phyloP scores from a whole-genome alignment of 2,329 filamentous ascomycete species.

The Alternaria rosae region DNA sequence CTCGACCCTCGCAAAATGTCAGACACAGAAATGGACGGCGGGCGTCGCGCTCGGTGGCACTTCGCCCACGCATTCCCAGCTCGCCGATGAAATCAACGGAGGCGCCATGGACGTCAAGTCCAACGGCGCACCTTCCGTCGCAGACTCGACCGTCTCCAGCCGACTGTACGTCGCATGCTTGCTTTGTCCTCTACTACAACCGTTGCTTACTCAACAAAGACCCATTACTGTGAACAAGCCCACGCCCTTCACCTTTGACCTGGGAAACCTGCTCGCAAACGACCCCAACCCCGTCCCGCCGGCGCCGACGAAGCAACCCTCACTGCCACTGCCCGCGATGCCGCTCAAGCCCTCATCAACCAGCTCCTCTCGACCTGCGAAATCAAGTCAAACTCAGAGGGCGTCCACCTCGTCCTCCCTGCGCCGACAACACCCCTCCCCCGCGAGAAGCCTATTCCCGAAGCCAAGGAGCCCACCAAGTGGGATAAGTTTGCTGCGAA shows the following conservation, averaged over 20 bases:
- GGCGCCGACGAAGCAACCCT: slow-evolving; percentile 71
- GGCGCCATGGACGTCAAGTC: slow-evolving; percentile 46
- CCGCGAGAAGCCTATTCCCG: slow-evolving; percentile 89
- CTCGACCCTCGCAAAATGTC: slow-evolving; percentile 24
- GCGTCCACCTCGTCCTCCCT: slow-evolving; percentile 83
- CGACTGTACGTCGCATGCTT: slow-evolving; percentile 37
- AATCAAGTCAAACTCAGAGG: slow-evolving; percentile 70
- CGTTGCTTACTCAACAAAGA: slow-evolving; percentile 20
- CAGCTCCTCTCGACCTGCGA: slow-evolving; percentile 90
- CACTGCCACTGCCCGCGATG: slow-evolving; percentile 79
- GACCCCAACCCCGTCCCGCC: slow-evolving; percentile 83
- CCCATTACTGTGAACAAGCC: slow-evolving; percentile 67
- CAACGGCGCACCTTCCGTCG: slow-evolving; percentile 38
- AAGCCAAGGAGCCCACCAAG: slow-evolving; percentile 82
- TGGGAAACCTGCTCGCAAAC: slow-evolving; percentile 83
- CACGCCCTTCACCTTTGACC: slow-evolving; percentile 90
- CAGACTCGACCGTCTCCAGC: slow-evolving; percentile 43
- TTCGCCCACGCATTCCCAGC: slow-evolving; percentile 35
- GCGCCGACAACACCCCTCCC: slow-evolving; percentile 74
- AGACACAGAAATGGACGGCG: slow-evolving; percentile 44
- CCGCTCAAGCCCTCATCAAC: slow-evolving; percentile 90
- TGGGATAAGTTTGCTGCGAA: slow-evolving; percentile 97
- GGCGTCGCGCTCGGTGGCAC: slow-evolving; percentile 27
- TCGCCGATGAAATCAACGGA: slow-evolving; percentile 39
- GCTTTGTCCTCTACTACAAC: slow-evolving; percentile 1